Conservation (phyloP, 2,329 filamentous ascomycete species). For the Colletotrichum liriopes region DNA sequence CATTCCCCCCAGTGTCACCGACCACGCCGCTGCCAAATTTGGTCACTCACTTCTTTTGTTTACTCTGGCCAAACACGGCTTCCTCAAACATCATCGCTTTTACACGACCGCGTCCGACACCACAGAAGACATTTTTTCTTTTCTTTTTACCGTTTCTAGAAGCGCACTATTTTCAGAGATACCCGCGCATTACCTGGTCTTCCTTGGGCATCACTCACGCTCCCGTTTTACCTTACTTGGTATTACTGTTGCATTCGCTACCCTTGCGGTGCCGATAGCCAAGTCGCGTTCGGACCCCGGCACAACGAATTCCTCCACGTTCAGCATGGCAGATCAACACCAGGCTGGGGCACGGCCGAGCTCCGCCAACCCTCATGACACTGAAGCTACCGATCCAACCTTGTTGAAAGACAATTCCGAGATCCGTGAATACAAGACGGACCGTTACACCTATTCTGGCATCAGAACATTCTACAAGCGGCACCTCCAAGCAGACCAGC, state of each 20-base stretch:
- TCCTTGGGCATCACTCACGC: background rate
- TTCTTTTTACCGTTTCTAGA: slow-evolving; percentile 3
- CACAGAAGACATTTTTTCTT: background rate
- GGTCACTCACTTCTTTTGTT: slow-evolving; percentile 14
- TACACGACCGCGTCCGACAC: slow-evolving; percentile 2
- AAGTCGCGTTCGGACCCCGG: slow-evolving; percentile 10
- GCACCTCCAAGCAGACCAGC: slow-evolving; percentile 86
- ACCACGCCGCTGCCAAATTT: slow-evolving; percentile 10
- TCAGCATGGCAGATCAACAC: slow-evolving; percentile 38
- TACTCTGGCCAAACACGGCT: slow-evolving; percentile 5
- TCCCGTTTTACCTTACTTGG: background rate
- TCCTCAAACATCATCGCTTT: slow-evolving; percentile 8
- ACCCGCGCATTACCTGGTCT: slow-evolving; percentile 33
- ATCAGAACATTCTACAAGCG: slow-evolving; percentile 88
- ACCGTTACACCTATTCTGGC: slow-evolving; percentile 77
- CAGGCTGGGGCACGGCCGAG: slow-evolving; percentile 31
- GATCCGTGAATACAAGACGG: slow-evolving; percentile 81
- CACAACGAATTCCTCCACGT: background rate
- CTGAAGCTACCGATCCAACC: slow-evolving; percentile 79
- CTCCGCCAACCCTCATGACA: slow-evolving; percentile 47
- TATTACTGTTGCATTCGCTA: background rate
- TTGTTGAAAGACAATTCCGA: slow-evolving; percentile 84
- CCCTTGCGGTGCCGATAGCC: background rate
- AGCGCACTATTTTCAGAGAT: slow-evolving; percentile 39
- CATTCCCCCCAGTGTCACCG: slow-evolving; percentile 32